These are phyloP conservation scores for Pestalotiopsis sp. DNA, from an alignment of 2,329 filamentous ascomycete genomes.

Conservation along the genomic window DNA sequence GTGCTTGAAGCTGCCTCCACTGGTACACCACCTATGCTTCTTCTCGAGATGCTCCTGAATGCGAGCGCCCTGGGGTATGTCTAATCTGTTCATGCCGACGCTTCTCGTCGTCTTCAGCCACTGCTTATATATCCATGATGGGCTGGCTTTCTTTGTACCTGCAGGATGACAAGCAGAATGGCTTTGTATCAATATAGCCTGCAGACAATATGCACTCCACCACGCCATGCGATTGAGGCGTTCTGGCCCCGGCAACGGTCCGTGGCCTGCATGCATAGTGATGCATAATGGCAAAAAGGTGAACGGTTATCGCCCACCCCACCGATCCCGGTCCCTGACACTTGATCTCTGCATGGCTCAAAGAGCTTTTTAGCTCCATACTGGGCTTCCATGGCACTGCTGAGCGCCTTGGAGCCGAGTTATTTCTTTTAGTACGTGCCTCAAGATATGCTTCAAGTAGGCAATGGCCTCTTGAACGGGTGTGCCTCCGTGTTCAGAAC, in stretches of 20 bases:
- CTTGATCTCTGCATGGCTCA: background rate
- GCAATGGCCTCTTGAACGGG: slow-evolving; percentile 52
- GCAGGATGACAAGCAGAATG: background rate
- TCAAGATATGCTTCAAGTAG: background rate
- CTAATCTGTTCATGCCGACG: too few species aligned
- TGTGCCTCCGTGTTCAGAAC: slow-evolving; percentile 69
- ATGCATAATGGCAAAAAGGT: background rate
- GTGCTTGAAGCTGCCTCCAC: too few species aligned
- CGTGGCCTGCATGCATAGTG: background rate
- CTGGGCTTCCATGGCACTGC: background rate
- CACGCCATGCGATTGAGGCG: background rate
- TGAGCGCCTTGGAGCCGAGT: background rate
- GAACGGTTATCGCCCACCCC: background rate
- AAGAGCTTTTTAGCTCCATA: background rate
- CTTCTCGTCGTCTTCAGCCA: too few species aligned
- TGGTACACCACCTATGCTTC: too few species aligned
- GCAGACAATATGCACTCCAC: background rate
- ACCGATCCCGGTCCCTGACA: background rate
- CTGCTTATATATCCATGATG: too few species aligned
- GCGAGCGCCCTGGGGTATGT: too few species aligned
- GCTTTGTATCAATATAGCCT: background rate
- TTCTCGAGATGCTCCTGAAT: too few species aligned
- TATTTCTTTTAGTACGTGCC: background rate
- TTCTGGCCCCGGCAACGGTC: background rate
- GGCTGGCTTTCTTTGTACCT: background rate